A percentile compares a stretch with the other conserved stretches of the same genome.
Conservation (phyloP, 495 filamentous ascomycete genomes). For the Articulospora tetracladia region DNA sequence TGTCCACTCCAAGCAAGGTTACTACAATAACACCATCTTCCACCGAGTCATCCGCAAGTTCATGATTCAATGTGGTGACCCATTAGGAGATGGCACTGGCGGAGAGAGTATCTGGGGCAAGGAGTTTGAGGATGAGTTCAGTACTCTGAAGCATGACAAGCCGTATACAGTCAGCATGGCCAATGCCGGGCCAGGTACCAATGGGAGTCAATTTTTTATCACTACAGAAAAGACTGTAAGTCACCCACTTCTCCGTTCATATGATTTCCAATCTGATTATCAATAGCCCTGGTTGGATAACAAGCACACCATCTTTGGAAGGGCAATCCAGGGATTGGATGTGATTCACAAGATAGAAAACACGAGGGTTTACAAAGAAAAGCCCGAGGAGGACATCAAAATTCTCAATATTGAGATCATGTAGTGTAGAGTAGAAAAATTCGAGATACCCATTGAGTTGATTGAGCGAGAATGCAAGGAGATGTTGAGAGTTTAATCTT, state of each 20-base stretch:
- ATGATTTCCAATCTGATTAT: neutral
- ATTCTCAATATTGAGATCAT: slow-evolving; percentile 81
- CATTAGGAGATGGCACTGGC: slow-evolving; percentile 90
- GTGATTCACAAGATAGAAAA: slow-evolving; percentile 98
- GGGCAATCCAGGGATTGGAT: slow-evolving; percentile 84
- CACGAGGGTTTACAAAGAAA: slow-evolving; percentile 86
- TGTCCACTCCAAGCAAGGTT: slow-evolving; percentile 79
- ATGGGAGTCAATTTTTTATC: slow-evolving; percentile 92
- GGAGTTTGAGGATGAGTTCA: slow-evolving; percentile 96
- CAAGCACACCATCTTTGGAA: slow-evolving; percentile 94
- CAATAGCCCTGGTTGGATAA: slow-evolving; percentile 82
- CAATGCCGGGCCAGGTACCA: slow-evolving; percentile 84
- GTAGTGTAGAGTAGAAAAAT: slow-evolving; percentile 27
- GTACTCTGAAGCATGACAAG: slow-evolving; percentile 87
- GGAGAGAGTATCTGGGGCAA: slow-evolving; percentile 96
- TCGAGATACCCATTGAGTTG: slow-evolving; percentile 1
- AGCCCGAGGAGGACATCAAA: slow-evolving; percentile 95
- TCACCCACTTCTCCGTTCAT: slow-evolving; percentile 8
- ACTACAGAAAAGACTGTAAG: slow-evolving; percentile 87
- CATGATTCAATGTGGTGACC: slow-evolving; percentile 96
- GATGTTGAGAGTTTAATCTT: no score
- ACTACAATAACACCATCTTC: slow-evolving; percentile 97
- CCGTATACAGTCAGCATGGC: slow-evolving; percentile 96
- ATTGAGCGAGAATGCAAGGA: no score
- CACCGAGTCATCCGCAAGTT: slow-evolving; percentile 97